Base-by-base conservation (phyloP, 306 rosid genomes). In the Sphenostylis stenocarpa region DNA sequence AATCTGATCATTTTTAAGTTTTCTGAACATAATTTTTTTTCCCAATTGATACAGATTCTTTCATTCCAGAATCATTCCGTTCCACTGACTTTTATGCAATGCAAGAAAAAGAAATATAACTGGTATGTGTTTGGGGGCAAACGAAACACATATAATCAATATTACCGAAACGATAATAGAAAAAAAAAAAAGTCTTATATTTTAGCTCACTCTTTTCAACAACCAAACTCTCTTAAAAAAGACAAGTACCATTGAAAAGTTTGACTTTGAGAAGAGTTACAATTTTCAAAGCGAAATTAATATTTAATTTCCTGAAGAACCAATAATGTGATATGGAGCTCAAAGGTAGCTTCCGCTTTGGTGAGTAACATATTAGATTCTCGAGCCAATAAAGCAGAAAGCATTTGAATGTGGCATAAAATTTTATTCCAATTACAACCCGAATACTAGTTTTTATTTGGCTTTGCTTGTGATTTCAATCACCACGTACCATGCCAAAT, bases 391-490 rank as follows among this genome's bases (percentile, higher is more conserved):
- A 55, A 38, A 66, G 52, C 49, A 73, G n/a, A 75, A 75, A 26
- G 7, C 61, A 63, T 29, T 53, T 29, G 48, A 52, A 84, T 44
- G 84, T 79, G 84, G 70, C 76, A 76, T 69, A 84, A 84, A 79
- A 69, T 75, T 52, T 74, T 76, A 75, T 84, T 75, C 84, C 72
- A 75, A 31, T 34, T 74, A 38, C 36, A 75, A 58, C 70, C 49
- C 20, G 44, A 56, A 67, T 72, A 19, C 48, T 51, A 29, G 39
- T 62, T 58, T 48, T 34, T 3, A 24, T 56, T 41, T 41, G 3
- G 15, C 16, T 41, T 41, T 41, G 5, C 5, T 3, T 67, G 77
- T 58, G 55, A 65, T 31, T 57, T 61, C 34, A 33, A 55, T 56
- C 68, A 75, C 53, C 65, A 41, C 57, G 55, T 73, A 38, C 75